These are phyloP conservation scores for Limnomonas spitsbergensis DNA, from an alignment of 139 green algal genomes.

Conservation along the genomic window DNA sequence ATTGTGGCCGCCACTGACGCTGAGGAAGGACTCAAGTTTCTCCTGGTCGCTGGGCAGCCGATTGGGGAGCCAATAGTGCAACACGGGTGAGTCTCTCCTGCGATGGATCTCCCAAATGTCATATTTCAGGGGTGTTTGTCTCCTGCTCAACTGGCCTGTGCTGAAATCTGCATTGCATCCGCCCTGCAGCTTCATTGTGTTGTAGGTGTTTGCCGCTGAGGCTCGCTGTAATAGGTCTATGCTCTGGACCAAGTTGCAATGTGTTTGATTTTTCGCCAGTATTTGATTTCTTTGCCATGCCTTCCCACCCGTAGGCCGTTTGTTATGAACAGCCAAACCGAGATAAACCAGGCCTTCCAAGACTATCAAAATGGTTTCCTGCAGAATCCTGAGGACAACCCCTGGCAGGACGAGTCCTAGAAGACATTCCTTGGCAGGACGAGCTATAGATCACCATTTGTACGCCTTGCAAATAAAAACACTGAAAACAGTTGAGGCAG, in stretches of 20 bases:
- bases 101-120: too few species aligned
- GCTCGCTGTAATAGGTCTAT: neutral
- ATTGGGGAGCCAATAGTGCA: constrained; percentile 88
- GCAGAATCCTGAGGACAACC: constrained; percentile 73
- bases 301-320: constrained; percentile 43
- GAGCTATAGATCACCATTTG: neutral
- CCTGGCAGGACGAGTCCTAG: neutral
- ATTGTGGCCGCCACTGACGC: constrained; percentile 24
- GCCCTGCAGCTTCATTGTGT: neutral
- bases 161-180: too few species aligned
- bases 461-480: neutral
- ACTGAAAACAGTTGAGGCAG: too few species aligned
- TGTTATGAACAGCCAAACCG: constrained; percentile 79
- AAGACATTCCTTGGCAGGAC: constrained; percentile 4
- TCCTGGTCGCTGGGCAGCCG: constrained; percentile 78
- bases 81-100: constrained; percentile 45
- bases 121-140: too few species aligned
- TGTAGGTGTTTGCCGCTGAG: neutral
- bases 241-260: neutral
- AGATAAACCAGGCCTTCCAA: constrained; percentile 3
- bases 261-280: neutral
- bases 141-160: too few species aligned
- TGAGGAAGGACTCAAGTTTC: constrained; percentile 60
- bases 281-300: neutral
- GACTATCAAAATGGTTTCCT: constrained; percentile 49